A percentile compares a stretch with the other conserved stretches of the same genome.
These are phyloP conservation scores for Exophiala bonariae DNA, from an alignment of 2,329 filamentous ascomycete species.

Conservation along the genomic window DNA sequence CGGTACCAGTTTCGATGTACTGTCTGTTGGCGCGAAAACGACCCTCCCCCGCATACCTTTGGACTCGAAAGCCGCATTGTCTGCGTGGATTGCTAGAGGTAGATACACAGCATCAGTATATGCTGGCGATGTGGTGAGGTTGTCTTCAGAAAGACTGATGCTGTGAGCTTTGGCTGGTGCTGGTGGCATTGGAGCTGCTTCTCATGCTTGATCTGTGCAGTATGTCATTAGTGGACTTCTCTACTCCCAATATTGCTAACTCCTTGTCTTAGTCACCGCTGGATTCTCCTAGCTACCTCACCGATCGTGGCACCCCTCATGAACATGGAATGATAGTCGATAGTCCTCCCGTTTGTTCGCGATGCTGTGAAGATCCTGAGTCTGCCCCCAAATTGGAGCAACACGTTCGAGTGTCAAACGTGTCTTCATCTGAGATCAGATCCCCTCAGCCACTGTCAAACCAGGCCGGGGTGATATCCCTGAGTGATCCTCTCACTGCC, in stretches of 20 bases:
- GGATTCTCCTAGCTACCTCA: conserved; percentile 21
- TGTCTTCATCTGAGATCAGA: not conserved
- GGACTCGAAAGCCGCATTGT: conserved; percentile 23
- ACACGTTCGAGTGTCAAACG: conserved; percentile 13
- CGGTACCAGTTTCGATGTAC: conserved; percentile 18
- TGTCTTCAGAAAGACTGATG: conserved; percentile 27
- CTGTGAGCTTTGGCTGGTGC: conserved; percentile 32
- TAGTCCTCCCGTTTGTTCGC: conserved; percentile 23
- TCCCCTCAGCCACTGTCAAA: conserved; percentile 4
- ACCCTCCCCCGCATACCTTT: conserved; percentile 17
- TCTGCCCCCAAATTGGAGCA: conserved; percentile 25
- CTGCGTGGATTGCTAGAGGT: conserved; percentile 27
- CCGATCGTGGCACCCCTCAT: conserved; percentile 17
- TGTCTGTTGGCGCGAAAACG: conserved; percentile 20
- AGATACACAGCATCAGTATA: conserved; percentile 26
- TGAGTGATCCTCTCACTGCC: conserved; percentile 13
- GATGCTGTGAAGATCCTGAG: conserved; percentile 17
- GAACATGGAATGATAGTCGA: conserved; percentile 19
- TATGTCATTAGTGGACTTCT: conserved; percentile 9
- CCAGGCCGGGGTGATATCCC: conserved; percentile 9
- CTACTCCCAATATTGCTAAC: not conserved
- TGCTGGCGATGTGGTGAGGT: conserved; percentile 31
- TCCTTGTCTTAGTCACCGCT: conserved; percentile 19
- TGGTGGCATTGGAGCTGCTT: conserved; percentile 35
- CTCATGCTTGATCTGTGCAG: conserved; percentile 30